Evolutionary conservation across 2,329 filamentous ascomycete species (phyloP), one percentile per base, ranked within the genome.

Genomic region (Penicillium italicum): DNA sequence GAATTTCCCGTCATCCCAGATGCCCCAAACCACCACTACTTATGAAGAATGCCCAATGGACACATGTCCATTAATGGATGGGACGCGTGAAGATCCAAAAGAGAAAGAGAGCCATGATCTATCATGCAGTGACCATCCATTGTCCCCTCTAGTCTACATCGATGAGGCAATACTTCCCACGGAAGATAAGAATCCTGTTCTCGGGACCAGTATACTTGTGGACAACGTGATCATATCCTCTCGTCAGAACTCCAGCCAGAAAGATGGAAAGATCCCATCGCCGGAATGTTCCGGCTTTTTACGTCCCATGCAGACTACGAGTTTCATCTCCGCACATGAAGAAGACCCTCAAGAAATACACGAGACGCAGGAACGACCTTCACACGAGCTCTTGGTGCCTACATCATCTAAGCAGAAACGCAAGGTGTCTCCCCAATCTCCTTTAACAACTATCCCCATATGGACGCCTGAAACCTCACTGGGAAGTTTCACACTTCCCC

Each of bases 401-500:
- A 12, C n/a, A 14, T 20, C 22, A 6, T 22, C n/a, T 4, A 28
- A 16, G 6, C 18, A 16, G 2, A 36, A 57, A 31, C 40, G 40
- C 28, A 52, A 22, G 2, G 9, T 41, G 6, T 18, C 28, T 4
- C 50, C 56, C 5, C 18, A 55, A 45, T 69, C 67, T 3, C 69
- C 66, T 4, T 54, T 71, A 10, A 58, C 50, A 9, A 69, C 61
- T 9, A 56, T 71, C 24, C 69, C 69, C 3, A 59, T 71, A 10
- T 72, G 66, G 50, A 59, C 66, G 47, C 34, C 53, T 20, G 40
- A 48, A 9, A 55, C 26, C 7, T 33, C 34, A 9, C 24, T 47
- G 3, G 24, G 57, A 3, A 49, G 26, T 7, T 34, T 41, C 18
- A 11, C 43, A 14, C 14, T 42, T n/a, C 22, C 44, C 5, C 6